phyloP scores from a whole-genome alignment of 768 basidiomycete genomes.

The Boletellus ananas region DNA sequence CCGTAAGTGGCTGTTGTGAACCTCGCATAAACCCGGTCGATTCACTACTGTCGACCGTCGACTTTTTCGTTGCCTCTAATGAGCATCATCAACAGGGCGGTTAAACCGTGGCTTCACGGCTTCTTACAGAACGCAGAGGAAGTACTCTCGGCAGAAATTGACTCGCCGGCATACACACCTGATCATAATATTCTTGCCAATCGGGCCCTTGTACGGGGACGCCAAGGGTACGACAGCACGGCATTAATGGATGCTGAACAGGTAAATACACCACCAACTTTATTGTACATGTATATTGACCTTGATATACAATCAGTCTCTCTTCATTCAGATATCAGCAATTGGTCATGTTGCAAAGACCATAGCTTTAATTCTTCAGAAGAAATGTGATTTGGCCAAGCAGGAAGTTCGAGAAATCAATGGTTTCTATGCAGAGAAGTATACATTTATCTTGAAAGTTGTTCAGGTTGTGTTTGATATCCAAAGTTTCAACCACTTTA shows the following conservation, averaged over 20 bases:
- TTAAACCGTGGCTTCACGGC: constrained; percentile 18
- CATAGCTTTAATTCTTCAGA: constrained; percentile 6
- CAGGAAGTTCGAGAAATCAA: constrained; percentile 1
- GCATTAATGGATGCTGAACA: constrained; percentile 12
- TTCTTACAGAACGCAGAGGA: constrained; percentile 7
- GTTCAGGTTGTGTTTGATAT: constrained; percentile 7
- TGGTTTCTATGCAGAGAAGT: neutral
- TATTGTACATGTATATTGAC: neutral
- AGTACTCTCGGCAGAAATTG: constrained; percentile 11
- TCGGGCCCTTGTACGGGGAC: constrained; percentile 12
- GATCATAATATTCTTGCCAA: constrained; percentile 12
- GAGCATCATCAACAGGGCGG: constrained; percentile 15
- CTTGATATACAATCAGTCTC: constrained; percentile 3
- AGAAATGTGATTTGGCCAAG: neutral
- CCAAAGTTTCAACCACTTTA: neutral
- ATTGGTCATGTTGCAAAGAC: constrained; percentile 16
- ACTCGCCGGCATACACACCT: neutral
- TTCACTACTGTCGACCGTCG: neutral
- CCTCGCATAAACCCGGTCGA: too few relatives aligned
- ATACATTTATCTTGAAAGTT: constrained; percentile 4
- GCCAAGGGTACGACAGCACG: neutral
- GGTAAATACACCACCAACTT: constrained; percentile 7
- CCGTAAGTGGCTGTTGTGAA: constrained; percentile 7
- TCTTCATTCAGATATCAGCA: constrained; percentile 5
- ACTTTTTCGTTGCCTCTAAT: constrained; percentile 13